phyloP scores from a whole-genome alignment of 345 rosid species.

The Streptanthus diversifolius region DNA sequence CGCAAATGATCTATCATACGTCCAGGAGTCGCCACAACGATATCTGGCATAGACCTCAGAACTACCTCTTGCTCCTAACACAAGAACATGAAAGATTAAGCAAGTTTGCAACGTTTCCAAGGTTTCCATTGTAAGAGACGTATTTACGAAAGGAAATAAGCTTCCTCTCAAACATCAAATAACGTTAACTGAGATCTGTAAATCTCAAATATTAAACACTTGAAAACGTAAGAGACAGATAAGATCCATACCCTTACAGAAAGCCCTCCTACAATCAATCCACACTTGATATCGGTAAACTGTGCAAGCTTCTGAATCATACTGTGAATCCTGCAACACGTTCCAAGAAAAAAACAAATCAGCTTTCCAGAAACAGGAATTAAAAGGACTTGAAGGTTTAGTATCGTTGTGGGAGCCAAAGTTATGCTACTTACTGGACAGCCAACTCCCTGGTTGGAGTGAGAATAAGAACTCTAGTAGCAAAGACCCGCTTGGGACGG shows the following conservation, averaged over 20 bases:
- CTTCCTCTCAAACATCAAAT: background rate
- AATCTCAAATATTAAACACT: constrained; percentile 2
- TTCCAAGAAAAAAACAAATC: background rate
- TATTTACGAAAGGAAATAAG: background rate
- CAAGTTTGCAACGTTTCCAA: background rate
- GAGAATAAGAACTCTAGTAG: constrained; percentile 85
- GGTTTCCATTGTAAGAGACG: background rate
- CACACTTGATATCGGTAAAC: constrained; percentile 85
- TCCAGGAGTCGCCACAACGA: constrained; percentile 97
- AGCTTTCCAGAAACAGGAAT: background rate
- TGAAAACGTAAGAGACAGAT: background rate
- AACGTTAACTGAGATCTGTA: background rate
- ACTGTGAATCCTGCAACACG: constrained; percentile 77
- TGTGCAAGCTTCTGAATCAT: constrained; percentile 87
- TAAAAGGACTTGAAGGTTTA: background rate
- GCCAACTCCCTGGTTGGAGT: constrained; percentile 96
- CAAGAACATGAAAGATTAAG: constrained; percentile 14
- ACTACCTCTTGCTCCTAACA: constrained; percentile 82
- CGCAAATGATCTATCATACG: constrained; percentile 97
- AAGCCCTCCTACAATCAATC: constrained; percentile 93
- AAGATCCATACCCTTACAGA: constrained; percentile 60
- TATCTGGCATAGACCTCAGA: constrained; percentile 89
- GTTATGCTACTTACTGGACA: constrained; percentile 60
- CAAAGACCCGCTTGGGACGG: constrained; percentile 81
- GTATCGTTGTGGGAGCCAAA: background rate